These are phyloP conservation scores for Eimeria tenella DNA, from an alignment of 169 alveolate species.

Conservation along the genomic window DNA sequence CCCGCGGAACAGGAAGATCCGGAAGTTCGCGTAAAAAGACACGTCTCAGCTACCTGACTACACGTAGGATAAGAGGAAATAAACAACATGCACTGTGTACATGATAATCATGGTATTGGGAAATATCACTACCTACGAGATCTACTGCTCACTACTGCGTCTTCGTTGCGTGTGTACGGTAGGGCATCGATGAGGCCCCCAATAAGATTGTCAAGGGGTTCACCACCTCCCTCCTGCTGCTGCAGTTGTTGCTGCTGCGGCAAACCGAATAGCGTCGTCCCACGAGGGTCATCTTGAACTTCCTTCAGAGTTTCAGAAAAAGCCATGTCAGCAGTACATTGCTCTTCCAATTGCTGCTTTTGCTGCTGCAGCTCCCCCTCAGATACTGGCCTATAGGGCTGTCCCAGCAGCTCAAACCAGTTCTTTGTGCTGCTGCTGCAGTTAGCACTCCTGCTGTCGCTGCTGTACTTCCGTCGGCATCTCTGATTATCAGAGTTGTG, in stretches of 20 bases:
- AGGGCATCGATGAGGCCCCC: neutral
- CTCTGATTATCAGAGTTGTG: neutral
- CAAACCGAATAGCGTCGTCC: neutral
- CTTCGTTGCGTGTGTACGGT: neutral
- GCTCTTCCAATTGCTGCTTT: neutral
- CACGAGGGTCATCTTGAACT: neutral
- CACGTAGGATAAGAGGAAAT: neutral
- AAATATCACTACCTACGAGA: too few species aligned
- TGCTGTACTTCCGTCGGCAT: neutral
- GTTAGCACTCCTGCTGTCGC: constrained; percentile 1
- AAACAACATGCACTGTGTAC: too few species aligned
- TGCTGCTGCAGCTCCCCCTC: constrained; percentile 44
- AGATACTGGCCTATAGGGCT: constrained; percentile 14
- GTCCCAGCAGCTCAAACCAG: constrained; percentile 43
- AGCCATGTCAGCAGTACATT: neutral
- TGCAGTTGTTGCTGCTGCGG: neutral
- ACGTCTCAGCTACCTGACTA: neutral
- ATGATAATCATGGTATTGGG: too few species aligned
- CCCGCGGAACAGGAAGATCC: too few species aligned
- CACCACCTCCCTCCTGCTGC: neutral
- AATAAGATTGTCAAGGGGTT: neutral
- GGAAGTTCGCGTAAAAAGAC: neutral
- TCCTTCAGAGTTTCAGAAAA: neutral
- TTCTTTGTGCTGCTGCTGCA: neutral
- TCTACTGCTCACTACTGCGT: neutral